These are phyloP conservation scores for Pterocarpus santalinus DNA, from an alignment of 306 rosid genomes.

Conservation along the genomic window DNA sequence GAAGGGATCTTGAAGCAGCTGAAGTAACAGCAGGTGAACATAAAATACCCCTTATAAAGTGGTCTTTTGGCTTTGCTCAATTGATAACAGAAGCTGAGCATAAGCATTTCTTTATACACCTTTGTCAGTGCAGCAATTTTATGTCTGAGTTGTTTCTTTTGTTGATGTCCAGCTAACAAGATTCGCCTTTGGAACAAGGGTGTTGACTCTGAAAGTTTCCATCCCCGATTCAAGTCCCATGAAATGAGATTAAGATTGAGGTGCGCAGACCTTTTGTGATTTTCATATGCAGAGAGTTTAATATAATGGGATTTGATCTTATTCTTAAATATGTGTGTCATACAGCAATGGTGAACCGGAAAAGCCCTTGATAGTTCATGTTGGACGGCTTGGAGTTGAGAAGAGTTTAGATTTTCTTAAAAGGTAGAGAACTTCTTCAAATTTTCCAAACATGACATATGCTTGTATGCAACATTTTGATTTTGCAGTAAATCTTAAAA, in stretches of 20 bases:
- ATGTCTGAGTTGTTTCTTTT: constrained; percentile 37
- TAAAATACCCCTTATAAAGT: constrained; percentile 15
- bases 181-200: constrained; percentile 98
- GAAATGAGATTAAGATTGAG: constrained; percentile 88
- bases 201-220: constrained; percentile 94
- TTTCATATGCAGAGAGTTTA: constrained; percentile 32
- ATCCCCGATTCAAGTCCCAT: constrained; percentile 76
- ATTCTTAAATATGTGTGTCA: constrained; percentile 23
- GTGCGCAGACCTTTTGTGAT: constrained; percentile 43
- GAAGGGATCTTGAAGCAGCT: constrained; percentile 79
- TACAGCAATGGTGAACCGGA: constrained; percentile 91
- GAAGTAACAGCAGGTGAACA: constrained; percentile 81
- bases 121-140: neutral
- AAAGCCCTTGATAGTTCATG: constrained; percentile 91
- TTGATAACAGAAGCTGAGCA: neutral
- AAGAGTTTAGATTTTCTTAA: constrained; percentile 96
- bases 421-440: constrained; percentile 61
- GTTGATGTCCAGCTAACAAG: constrained; percentile 74
- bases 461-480: neutral
- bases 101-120: neutral
- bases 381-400: constrained; percentile 96
- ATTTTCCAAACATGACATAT: neutral
- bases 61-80: constrained; percentile 21
- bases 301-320: constrained; percentile 31
- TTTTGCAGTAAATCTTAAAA: neutral